phyloP scores from a whole-genome alignment of 2,329 filamentous ascomycete species.

The Cadophora luteo-olivacea region DNA sequence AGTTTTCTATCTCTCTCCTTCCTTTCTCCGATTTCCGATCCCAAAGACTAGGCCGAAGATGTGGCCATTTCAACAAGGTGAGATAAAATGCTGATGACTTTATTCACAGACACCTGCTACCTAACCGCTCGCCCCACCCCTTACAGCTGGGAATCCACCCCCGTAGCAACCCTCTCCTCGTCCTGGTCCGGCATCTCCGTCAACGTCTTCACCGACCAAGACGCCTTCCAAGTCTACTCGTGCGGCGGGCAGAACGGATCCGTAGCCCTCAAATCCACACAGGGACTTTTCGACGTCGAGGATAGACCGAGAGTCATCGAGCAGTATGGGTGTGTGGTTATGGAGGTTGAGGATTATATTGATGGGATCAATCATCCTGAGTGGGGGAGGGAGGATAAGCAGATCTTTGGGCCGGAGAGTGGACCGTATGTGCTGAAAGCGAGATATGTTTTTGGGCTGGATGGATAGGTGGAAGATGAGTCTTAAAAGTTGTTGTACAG shows the following conservation, averaged over 20 bases:
- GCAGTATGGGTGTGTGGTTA: slow-evolving; percentile 84
- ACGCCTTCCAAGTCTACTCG: slow-evolving; percentile 86
- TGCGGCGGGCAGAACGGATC: slow-evolving; percentile 79
- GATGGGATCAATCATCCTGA: slow-evolving; percentile 91
- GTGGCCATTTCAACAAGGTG: background rate
- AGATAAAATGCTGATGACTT: background rate
- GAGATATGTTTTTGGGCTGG: slow-evolving; percentile 58
- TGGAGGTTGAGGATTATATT: slow-evolving; percentile 94
- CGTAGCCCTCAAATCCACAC: slow-evolving; percentile 71
- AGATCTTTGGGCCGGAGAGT: slow-evolving; percentile 65
- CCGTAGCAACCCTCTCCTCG: slow-evolving; percentile 71
- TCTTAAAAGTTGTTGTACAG: too few species aligned
- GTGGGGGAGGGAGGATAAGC: slow-evolving; percentile 73
- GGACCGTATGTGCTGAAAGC: slow-evolving; percentile 68
- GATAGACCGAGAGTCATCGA: slow-evolving; percentile 67
- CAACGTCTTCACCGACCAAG: slow-evolving; percentile 83
- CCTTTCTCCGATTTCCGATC: background rate
- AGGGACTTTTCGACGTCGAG: slow-evolving; percentile 64
- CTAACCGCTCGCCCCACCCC: slow-evolving; percentile 67
- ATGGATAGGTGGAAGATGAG: slow-evolving; percentile 22
- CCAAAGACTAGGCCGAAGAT: too few species aligned
- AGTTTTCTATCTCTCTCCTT: slow-evolving; percentile 36
- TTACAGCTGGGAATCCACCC: slow-evolving; percentile 65
- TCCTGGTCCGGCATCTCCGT: slow-evolving; percentile 83
- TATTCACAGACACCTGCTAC: slow-evolving; percentile 66